Conservation (phyloP, 148 eudicot genomes). For the Arbutus unedo region DNA sequence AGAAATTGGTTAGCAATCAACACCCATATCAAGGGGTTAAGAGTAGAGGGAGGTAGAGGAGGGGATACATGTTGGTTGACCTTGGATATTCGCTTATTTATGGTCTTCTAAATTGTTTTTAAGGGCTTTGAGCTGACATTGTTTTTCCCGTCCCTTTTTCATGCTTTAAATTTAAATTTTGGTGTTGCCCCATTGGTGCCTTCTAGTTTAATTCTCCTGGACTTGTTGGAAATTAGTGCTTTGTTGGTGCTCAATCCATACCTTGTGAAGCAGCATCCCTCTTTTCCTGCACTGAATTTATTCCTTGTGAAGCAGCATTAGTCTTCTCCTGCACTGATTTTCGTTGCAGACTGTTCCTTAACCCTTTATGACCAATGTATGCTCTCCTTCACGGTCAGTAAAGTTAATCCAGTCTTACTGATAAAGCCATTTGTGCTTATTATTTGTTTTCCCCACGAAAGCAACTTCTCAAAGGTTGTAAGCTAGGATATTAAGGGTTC, state of each 20-base stretch:
- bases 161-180: too few relatives aligned
- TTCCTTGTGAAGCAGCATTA: neutral
- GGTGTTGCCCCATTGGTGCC: neutral
- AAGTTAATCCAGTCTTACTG: neutral
- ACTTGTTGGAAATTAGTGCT: neutral
- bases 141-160: neutral
- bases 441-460: neutral
- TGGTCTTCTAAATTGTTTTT: neutral
- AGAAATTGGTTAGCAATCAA: neutral
- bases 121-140: neutral
- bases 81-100: neutral
- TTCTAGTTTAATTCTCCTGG: neutral
- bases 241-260: neutral
- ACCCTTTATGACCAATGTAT: neutral
- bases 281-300: neutral
- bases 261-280: neutral
- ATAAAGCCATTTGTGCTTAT: neutral
- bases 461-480: neutral
- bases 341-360: constrained; percentile 10
- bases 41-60: constrained; percentile 5
- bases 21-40: neutral
- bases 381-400: neutral
- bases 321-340: neutral
- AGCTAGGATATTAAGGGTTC: neutral
- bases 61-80: neutral